Conservation (phyloP, 768 basidiomycete genomes). For the Udeniomyces megalosporus region DNA sequence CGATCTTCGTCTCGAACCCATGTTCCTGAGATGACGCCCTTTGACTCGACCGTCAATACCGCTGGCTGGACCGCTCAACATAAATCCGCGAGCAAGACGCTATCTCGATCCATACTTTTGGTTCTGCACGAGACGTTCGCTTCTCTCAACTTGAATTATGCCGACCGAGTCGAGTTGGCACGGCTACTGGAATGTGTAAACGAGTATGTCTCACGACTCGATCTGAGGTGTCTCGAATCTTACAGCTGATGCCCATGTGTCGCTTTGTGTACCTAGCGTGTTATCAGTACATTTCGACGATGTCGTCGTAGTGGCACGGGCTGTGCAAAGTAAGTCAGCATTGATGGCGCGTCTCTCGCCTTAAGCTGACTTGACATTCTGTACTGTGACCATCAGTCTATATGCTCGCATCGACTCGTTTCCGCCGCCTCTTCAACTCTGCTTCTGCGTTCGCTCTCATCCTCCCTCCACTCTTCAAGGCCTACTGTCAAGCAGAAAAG, state of each 20-base stretch:
- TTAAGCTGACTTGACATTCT: background rate
- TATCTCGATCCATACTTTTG: slow-evolving; percentile 53
- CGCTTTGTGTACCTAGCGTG: slow-evolving; percentile 30
- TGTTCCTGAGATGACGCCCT: background rate
- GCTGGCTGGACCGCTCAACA: background rate
- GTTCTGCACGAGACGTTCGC: slow-evolving; percentile 54
- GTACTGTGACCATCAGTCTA: slow-evolving; percentile 34
- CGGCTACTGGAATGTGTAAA: slow-evolving; percentile 55
- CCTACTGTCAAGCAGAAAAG: slow-evolving; percentile 46
- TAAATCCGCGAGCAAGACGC: background rate
- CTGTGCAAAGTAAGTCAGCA: slow-evolving; percentile 44
- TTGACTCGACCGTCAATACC: background rate
- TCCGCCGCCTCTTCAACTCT: slow-evolving; percentile 55
- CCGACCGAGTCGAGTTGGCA: slow-evolving; percentile 50
- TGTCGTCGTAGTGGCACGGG: slow-evolving; percentile 57
- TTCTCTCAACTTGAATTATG: slow-evolving; percentile 53
- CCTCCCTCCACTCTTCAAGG: slow-evolving; percentile 54
- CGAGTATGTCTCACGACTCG: background rate
- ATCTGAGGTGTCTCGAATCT: too few relatives aligned
- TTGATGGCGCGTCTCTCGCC: background rate
- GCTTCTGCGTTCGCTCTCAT: slow-evolving; percentile 58
- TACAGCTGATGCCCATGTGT: too few relatives aligned
- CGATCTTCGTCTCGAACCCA: background rate
- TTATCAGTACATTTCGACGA: slow-evolving; percentile 54
- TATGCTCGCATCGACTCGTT: slow-evolving; percentile 61